Evolutionary conservation across 176 grass and related monocot species (phyloP).

Genomic region (Carex myosuroides): DNA sequence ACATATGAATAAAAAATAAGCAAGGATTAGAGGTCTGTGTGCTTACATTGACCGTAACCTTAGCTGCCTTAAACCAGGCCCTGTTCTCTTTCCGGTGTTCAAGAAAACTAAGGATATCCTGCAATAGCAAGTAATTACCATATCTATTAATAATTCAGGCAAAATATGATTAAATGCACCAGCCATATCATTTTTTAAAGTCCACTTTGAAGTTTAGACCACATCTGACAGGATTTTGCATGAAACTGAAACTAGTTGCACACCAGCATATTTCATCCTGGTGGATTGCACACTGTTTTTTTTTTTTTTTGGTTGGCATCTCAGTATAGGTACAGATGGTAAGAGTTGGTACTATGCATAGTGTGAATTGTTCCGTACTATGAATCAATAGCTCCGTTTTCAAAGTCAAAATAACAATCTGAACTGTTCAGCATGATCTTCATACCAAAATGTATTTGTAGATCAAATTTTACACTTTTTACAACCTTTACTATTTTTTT

Average conservation of each 20-base stretch:
- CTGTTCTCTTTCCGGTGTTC: conserved; percentile 93
- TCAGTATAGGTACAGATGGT: background rate
- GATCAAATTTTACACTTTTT: no score
- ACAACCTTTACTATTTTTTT: no score
- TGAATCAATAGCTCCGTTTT: no score
- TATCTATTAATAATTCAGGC: conserved; percentile 7
- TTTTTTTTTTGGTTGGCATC: background rate
- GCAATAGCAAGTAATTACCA: conserved; percentile 16
- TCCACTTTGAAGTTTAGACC: background rate
- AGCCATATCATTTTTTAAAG: background rate
- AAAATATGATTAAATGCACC: background rate
- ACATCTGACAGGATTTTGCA: background rate
- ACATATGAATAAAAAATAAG: background rate
- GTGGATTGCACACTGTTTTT: background rate
- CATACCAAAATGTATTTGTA: no score
- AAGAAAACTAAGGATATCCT: conserved; percentile 92
- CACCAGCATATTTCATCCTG: background rate
- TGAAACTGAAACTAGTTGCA: background rate
- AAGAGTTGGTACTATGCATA: no score
- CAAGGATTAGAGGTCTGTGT: background rate
- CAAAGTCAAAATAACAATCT: no score
- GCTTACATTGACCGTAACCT: conserved; percentile 80
- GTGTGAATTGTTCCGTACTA: no score
- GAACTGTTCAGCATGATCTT: no score
- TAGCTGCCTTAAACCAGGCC: conserved; percentile 79